Base-by-base conservation (phyloP, 805 yeast genomes). In the Metschnikowia colocasiae region DNA sequence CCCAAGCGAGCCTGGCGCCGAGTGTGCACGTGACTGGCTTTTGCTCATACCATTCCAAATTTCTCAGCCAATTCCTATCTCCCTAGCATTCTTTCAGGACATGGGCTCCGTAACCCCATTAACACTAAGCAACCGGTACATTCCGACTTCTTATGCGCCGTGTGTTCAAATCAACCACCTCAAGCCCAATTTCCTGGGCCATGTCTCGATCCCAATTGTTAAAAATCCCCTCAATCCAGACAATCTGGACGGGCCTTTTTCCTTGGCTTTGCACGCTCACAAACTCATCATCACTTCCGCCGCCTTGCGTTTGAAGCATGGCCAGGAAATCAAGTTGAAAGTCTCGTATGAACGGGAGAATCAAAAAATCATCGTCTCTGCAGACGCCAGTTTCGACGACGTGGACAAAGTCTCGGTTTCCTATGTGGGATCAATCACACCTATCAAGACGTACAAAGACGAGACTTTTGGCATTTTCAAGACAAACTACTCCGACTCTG, bases 401-500 rank as follows among this genome's bases (percentile, higher is more conserved):
- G 50, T 48, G 16, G 19, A 47, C 6, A 42, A 44, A 6, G 30
- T 50, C 23, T 56, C 39, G 50, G 47, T 81, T 29, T 58, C 60
- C 9, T 83, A 74, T 49, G 57, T 80, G 48, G 88, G 85, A 1
- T 75, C 74, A 47, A 62, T 82, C 34, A 74, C 74, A 47, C 60
- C 71, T 13, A 75, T 79, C 42, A 68, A 73, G 49, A 78, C 86
- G 0, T 79, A 67, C 56, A 65, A 69, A 30, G 89, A 84, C 53
- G 59, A 57, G 39, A 85, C 91, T 0, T 68, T 63, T 40, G 94
- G 94, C 30, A 60, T 86, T 1, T 86, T 82, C 71, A 82, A 81
- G 56, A 81, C 89, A 1, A 82, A 81, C 58, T 83, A 81, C 59
- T 70, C 75, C 47, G 80, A 79, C 54, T 68, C 73, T 4, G 60